Conservation (phyloP, 2,329 filamentous ascomycete genomes). For the Arthrobotrys musiformis region DNA sequence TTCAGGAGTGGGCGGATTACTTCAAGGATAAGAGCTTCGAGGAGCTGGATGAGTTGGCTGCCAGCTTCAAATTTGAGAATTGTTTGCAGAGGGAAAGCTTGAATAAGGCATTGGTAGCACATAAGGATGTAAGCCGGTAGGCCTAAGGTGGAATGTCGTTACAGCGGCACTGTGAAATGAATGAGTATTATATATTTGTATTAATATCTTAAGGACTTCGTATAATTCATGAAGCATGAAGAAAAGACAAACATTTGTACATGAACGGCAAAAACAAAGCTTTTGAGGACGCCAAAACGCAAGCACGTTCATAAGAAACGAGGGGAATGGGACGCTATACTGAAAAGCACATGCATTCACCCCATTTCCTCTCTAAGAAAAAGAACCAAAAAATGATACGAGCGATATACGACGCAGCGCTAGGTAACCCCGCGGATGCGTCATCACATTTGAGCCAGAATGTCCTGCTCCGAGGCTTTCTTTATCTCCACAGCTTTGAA, state of each 20-base stretch:
- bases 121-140: conserved; percentile 56
- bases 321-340: neutral
- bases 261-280: neutral
- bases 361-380: neutral
- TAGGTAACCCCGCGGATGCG: neutral
- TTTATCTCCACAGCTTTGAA: conserved; percentile 52
- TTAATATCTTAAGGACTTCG: neutral
- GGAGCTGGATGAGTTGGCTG: conserved; percentile 68
- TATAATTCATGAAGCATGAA: neutral
- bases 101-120: conserved; percentile 63
- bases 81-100: conserved; percentile 68
- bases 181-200: conserved; percentile 5
- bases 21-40: conserved; percentile 67
- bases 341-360: neutral
- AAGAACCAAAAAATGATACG: neutral
- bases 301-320: neutral
- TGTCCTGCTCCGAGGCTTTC: conserved; percentile 49
- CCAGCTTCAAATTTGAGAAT: conserved; percentile 69
- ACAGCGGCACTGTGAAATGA: neutral
- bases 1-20: conserved; percentile 69
- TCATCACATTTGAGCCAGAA: conserved; percentile 45
- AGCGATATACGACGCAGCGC: neutral
- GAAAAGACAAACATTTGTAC: neutral
- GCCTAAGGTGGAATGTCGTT: neutral
- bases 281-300: neutral